A percentile compares a stretch with the other conserved stretches of the same genome.
Evolutionary conservation across 75 land plant genomes (phyloP).

Genomic region (Cunninghamia lanceolata): DNA sequence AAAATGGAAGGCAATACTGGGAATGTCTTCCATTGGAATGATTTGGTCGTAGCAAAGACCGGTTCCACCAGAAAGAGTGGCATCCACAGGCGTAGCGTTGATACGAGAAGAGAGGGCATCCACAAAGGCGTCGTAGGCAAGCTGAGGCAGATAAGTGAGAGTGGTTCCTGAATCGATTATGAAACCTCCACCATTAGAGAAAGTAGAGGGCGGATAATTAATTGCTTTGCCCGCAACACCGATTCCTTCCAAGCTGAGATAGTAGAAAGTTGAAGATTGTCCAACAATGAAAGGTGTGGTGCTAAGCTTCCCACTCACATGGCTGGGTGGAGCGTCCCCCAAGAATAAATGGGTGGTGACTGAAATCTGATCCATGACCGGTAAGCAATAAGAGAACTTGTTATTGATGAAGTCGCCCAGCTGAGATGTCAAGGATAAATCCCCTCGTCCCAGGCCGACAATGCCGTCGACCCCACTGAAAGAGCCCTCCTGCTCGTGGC

Average conservation of each 20-base stretch:
- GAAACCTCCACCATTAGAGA: neutral
- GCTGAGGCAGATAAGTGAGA: neutral
- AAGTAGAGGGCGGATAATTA: neutral
- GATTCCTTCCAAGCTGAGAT: neutral
- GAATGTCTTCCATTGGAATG: neutral
- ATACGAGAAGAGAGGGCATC: neutral
- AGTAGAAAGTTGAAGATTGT: neutral
- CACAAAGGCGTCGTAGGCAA: neutral
- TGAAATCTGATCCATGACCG: neutral
- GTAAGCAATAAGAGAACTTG: conserved; percentile 32
- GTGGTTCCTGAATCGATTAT: conserved; percentile 20
- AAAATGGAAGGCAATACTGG: neutral
- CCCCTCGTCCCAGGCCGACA: conserved; percentile 22
- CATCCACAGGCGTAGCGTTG: neutral
- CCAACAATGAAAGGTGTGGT: neutral
- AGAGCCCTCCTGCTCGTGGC: conserved; percentile 8
- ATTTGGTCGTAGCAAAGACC: neutral
- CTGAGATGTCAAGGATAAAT: conserved; percentile 21
- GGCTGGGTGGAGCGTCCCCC: neutral
- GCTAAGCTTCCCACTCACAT: neutral
- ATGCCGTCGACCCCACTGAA: conserved; percentile 9
- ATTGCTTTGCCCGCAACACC: neutral
- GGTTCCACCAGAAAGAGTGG: neutral
- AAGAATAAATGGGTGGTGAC: neutral
- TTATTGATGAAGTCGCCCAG: neutral